Evolutionary conservation across 345 rosid genomes (phyloP).

Genomic region (Bruguiera gymnorhiza): DNA sequence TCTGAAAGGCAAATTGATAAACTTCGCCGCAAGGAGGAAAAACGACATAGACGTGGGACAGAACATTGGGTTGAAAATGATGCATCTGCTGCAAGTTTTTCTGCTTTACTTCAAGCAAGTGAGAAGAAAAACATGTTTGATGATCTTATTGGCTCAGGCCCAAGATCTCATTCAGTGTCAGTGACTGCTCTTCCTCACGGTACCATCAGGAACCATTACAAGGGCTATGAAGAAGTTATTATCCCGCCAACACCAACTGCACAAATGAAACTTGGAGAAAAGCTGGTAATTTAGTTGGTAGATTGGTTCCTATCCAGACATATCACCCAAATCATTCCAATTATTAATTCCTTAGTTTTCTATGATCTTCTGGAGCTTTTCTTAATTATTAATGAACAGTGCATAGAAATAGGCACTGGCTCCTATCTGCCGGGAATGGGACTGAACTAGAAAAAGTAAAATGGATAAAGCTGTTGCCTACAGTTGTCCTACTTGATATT

Average conservation of each 20-base stretch:
- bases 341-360: background rate
- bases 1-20: slow-evolving; percentile 87
- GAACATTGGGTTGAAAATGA: slow-evolving; percentile 67
- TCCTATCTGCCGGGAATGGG: no score
- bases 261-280: slow-evolving; percentile 86
- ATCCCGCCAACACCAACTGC: slow-evolving; percentile 93
- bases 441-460: no score
- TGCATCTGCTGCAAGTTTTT: slow-evolving; percentile 66
- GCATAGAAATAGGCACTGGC: no score
- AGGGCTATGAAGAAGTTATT: slow-evolving; percentile 91
- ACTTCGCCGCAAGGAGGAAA: slow-evolving; percentile 96
- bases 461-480: no score
- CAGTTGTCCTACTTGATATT: no score
- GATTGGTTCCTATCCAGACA: background rate
- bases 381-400: no score
- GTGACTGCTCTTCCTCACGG: slow-evolving; percentile 92
- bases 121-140: slow-evolving; percentile 68
- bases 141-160: slow-evolving; percentile 66
- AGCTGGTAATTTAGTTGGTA: slow-evolving; percentile 57
- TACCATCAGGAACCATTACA: slow-evolving; percentile 70
- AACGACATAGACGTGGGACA: slow-evolving; percentile 65
- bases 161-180: slow-evolving; percentile 44
- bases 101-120: slow-evolving; percentile 87
- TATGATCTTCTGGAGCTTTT: background rate
- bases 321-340: slow-evolving; percentile 2